Base-by-base conservation (phyloP, 2,329 filamentous ascomycete genomes). In the Sporothrix protearum region DNA sequence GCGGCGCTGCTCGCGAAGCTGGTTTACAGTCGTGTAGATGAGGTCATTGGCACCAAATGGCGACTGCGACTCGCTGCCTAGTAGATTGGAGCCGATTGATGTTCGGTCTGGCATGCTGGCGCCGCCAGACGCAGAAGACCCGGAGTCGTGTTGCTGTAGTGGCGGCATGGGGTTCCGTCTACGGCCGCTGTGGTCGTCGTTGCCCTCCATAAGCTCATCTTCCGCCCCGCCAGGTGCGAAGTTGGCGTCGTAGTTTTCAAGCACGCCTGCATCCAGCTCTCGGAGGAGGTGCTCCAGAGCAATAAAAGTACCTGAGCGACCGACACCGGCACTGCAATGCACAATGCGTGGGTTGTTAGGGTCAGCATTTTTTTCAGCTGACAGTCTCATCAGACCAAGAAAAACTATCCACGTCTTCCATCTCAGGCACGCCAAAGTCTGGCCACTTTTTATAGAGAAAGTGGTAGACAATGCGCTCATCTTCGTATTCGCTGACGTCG, bases 281-380 rank as follows among this genome's bases (percentile, higher is more conserved):
- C 90, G 87, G 74, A 97, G 85, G 33, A 99, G 87, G 80, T 96
- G 93, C 80, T 98, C 96, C n/a, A 99, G 86, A 1, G 93, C 92
- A 77, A 99, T 97, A 78, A 98, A 99, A 0, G 96, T 98, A 45
- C 96, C 96, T 8, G 92, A 97, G 71, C 96, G 89, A 14, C 96
- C 96, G 16, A 99, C 95, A 51, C 96, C 96, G 8, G 96, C 96
- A 78, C 93, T 97, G 83, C 92, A 94, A 80, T 94, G 92, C 12
- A 94, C 87, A 72, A 98, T 90, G 71, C 95, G 90, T 4, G 95
- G 92, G 76, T 92, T 94, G 28, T 84, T 80, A 7, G 83, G 82
- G 8, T 82, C 82, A 0, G 82, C 81, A 47, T 86, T 87, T 78
- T 86, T 87, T 74, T 87, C 82, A 28, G 86, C 85, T 1, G 91